phyloP scores from a whole-genome alignment of 176 grass and related monocot species.

The Eleusine indica region DNA sequence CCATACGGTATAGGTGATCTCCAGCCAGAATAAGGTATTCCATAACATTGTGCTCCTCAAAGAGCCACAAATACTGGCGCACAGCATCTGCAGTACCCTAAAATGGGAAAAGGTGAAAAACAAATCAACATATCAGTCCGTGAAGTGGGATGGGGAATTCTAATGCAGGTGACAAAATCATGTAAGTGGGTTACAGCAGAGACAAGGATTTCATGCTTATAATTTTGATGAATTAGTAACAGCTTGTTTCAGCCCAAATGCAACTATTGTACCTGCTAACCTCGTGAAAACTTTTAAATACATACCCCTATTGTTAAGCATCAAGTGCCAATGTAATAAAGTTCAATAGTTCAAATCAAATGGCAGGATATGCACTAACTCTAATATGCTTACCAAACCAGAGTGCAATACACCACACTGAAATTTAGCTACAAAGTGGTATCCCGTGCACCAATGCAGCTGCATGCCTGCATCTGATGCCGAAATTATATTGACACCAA shows the following conservation, averaged over 20 bases:
- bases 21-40: slow-evolving; percentile 89
- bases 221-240: slow-evolving; percentile 4
- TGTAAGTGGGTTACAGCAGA: neutral
- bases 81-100: slow-evolving; percentile 98
- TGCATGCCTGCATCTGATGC: slow-evolving; percentile 5
- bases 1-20: slow-evolving; percentile 96
- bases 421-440: neutral
- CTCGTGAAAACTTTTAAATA: slow-evolving; percentile 2
- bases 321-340: slow-evolving; percentile 8
- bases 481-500: neutral
- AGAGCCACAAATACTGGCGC: slow-evolving; percentile 88
- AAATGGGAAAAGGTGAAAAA: slow-evolving; percentile 30
- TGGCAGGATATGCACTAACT: neutral
- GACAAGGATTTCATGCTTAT: neutral
- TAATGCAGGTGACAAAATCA: slow-evolving; percentile 5
- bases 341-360: slow-evolving; percentile 7
- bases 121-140: neutral
- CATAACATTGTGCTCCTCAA: slow-evolving; percentile 98
- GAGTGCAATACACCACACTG: neutral
- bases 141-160: neutral
- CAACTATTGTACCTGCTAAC: slow-evolving; percentile 8
- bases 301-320: neutral
- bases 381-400: neutral
- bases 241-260: slow-evolving; percentile 3
- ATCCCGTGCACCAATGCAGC: neutral